Evolutionary conservation across 805 yeast genomes (phyloP).

Genomic region (Teunomyces lycoperdinae): DNA sequence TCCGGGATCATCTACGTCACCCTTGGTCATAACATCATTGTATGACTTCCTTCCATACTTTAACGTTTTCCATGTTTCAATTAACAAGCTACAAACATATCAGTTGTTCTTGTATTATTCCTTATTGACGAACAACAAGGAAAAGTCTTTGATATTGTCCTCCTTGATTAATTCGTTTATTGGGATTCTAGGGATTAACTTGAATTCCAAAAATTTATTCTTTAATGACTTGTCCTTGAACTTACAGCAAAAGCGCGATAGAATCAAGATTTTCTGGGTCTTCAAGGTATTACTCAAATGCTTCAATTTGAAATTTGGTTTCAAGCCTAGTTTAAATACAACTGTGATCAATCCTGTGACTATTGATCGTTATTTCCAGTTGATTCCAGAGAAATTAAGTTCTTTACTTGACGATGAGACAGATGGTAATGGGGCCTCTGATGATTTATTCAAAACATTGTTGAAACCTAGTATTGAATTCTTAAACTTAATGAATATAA

Average conservation of each 20-base stretch:
- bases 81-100: constrained; percentile 50
- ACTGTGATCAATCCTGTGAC: constrained; percentile 48
- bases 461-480: constrained; percentile 43
- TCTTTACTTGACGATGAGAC: constrained; percentile 24
- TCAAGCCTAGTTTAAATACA: constrained; percentile 44
- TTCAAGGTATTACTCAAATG: constrained; percentile 41
- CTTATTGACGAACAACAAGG: constrained; percentile 41
- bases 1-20: neutral
- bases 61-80: constrained; percentile 46
- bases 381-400: constrained; percentile 43
- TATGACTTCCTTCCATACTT: constrained; percentile 47
- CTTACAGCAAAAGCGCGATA: constrained; percentile 33
- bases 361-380: constrained; percentile 41
- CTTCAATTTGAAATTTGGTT: constrained; percentile 43
- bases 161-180: constrained; percentile 42
- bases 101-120: constrained; percentile 49
- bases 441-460: constrained; percentile 34
- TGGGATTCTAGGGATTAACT: constrained; percentile 42
- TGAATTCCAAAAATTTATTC: constrained; percentile 38
- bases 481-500: constrained; percentile 40
- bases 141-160: constrained; percentile 35
- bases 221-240: constrained; percentile 47
- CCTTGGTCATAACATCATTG: constrained; percentile 33
- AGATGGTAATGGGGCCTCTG: constrained; percentile 18
- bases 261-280: constrained; percentile 47